Conservation (phyloP, 768 basidiomycete genomes). For the Phaeotremella fagi region DNA sequence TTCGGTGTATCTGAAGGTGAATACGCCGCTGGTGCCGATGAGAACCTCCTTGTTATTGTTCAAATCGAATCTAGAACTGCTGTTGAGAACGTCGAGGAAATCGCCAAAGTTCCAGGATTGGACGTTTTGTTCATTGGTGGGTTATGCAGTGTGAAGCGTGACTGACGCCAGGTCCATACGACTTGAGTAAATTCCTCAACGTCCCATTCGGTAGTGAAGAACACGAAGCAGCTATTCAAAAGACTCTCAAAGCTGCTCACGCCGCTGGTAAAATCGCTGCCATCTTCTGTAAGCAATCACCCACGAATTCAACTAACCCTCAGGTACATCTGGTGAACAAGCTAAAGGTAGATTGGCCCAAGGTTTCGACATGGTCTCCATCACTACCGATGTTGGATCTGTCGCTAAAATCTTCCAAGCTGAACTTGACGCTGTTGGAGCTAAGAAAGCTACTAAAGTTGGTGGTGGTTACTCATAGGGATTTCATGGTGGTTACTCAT, state of each 20-base stretch:
- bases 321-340: slow-evolving; percentile 32
- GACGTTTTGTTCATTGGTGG: slow-evolving; percentile 48
- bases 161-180: slow-evolving; percentile 39
- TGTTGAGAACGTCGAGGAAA: slow-evolving; percentile 46
- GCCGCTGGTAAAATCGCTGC: slow-evolving; percentile 45
- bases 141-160: not conserved
- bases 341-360: slow-evolving; percentile 33
- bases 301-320: not conserved
- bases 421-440: slow-evolving; percentile 14
- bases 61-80: slow-evolving; percentile 47
- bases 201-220: slow-evolving; percentile 42
- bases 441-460: not conserved
- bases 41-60: slow-evolving; percentile 43
- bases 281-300: slow-evolving; percentile 43
- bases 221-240: slow-evolving; percentile 46
- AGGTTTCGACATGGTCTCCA: slow-evolving; percentile 46
- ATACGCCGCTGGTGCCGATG: slow-evolving; percentile 42
- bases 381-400: slow-evolving; percentile 29
- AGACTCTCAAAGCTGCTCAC: slow-evolving; percentile 43
- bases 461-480: not conserved
- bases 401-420: slow-evolving; percentile 13
- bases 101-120: slow-evolving; percentile 43
- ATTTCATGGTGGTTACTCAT: no score
- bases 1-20: slow-evolving; percentile 37
- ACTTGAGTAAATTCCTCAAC: slow-evolving; percentile 44